Percentiles rank a stretch among this genome's conserved stretches.
Evolutionary conservation across 202 grass and related monocot species (phyloP).

Genomic region (Tripidium arundinaceum): DNA sequence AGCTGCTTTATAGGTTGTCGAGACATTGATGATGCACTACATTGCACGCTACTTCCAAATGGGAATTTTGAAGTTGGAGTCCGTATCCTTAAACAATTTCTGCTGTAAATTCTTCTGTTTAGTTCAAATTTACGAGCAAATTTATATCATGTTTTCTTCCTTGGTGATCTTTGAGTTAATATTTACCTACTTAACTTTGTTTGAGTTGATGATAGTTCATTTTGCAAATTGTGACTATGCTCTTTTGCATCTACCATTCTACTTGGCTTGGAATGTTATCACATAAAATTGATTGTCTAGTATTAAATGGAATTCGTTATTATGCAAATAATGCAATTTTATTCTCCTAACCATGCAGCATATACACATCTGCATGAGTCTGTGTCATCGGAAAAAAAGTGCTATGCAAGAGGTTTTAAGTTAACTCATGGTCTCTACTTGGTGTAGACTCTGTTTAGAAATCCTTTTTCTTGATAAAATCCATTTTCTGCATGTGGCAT

Average conservation of each 20-base stretch:
- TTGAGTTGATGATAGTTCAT: not conserved
- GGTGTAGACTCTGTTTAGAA: not conserved
- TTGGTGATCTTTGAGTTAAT: constrained; percentile 16
- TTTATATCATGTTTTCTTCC: constrained; percentile 10
- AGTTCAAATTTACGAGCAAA: constrained; percentile 14
- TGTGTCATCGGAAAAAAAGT: not conserved
- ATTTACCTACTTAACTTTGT: not conserved
- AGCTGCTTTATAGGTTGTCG: constrained; percentile 68
- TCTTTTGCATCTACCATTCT: not conserved
- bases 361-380: not conserved
- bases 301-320: not conserved
- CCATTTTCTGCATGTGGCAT: not conserved
- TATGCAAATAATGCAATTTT: not conserved
- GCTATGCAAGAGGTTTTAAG: not conserved
- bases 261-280: not conserved
- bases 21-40: constrained; percentile 99
- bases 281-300: not conserved
- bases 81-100: constrained; percentile 62
- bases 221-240: constrained; percentile 17
- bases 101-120: not conserved
- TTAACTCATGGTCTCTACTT: not conserved
- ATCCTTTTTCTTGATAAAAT: not conserved
- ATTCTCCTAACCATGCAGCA: not conserved
- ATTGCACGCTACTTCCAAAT: constrained; percentile 89
- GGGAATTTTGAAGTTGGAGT: constrained; percentile 99